Base-by-base conservation (phyloP, 139 green algal genomes). In the Picochlorum sp. region DNA sequence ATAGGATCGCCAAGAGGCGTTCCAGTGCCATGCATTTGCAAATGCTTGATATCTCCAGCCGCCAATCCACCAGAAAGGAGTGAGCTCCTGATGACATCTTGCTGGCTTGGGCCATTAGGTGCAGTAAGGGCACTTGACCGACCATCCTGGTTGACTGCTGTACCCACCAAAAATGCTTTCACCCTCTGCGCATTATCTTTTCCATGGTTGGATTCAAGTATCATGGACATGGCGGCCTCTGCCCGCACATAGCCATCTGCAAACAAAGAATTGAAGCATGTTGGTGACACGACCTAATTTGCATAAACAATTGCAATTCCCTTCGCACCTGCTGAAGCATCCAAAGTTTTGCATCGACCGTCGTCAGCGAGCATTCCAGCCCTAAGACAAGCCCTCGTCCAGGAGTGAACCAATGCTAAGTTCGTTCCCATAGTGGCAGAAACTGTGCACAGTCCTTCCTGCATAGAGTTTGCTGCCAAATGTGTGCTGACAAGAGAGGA, bases 271-370 rank as follows among this genome's bases (percentile, higher is more conserved):
- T 13, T 41, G 8, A 41, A 41, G 34, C 34, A 41, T 41, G 8
- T 41, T 41, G 34, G 34, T 11, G 34, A 41, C 34, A 41, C 7
- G 34, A 41, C 34, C 34, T 11, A 41, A 41, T 11, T 41, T 41
- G 34, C 34, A 41, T 41, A 41, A 4, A 24, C 49, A 24, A 30
- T 18, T 55, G 9, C 18, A 24, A 13, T n/a, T 10, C 15, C 21
- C 21, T 28, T 65, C 38, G 13, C 18, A 69, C 68, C 75, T 49
- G 78, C 78, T 2, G 62, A 66, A 3, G 78, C 77, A 57, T 95
- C 88, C 21, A 96, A 71, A 4, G 88, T 95, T 73, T 95, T 96
- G 75, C 89, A 96, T 49, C 85, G 74, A 9, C 85, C 89, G 16
- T 90, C 84, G 3, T 77, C 57, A 0, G 88, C 75, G 37, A 96